phyloP scores from a whole-genome alignment of 2,329 filamentous ascomycete genomes.

The Epichloe gansuensis region DNA sequence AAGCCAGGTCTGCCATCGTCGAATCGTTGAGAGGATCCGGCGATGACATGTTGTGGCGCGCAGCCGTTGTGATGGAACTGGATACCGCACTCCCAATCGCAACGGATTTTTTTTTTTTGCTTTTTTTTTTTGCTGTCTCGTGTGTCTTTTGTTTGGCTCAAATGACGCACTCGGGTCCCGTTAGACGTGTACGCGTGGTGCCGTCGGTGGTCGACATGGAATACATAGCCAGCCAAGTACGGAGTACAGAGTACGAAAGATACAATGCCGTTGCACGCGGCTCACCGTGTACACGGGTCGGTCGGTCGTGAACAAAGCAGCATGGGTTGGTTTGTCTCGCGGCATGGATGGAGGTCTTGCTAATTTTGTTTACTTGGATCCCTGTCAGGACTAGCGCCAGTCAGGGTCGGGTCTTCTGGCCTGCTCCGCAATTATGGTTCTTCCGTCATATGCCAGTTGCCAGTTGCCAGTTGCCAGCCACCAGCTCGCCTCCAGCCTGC shows the following conservation, averaged over 20 bases:
- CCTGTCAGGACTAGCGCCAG: slow-evolving; percentile 12
- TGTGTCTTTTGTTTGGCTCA: slow-evolving; percentile 8
- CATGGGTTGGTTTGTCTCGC: not conserved
- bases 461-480: no score
- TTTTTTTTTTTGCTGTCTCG: not conserved
- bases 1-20: slow-evolving; percentile 19
- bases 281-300: not conserved
- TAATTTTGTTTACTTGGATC: slow-evolving; percentile 19
- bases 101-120: not conserved
- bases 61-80: slow-evolving; percentile 10
- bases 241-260: slow-evolving; percentile 6
- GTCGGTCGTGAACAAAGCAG: not conserved
- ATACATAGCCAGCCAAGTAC: not conserved
- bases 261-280: slow-evolving; percentile 4
- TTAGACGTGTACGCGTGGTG: not conserved
- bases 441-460: not conserved
- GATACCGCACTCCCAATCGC: slow-evolving; percentile 12
- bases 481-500: not conserved
- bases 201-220: slow-evolving; percentile 1
- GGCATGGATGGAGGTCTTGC: not conserved
- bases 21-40: slow-evolving; percentile 36
- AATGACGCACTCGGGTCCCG: not conserved
- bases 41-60: slow-evolving; percentile 30
- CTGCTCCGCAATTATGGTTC: slow-evolving; percentile 6
- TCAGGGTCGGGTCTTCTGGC: not conserved